Conservation (phyloP, 257 asterid genomes). For the Coffea canephora region DNA sequence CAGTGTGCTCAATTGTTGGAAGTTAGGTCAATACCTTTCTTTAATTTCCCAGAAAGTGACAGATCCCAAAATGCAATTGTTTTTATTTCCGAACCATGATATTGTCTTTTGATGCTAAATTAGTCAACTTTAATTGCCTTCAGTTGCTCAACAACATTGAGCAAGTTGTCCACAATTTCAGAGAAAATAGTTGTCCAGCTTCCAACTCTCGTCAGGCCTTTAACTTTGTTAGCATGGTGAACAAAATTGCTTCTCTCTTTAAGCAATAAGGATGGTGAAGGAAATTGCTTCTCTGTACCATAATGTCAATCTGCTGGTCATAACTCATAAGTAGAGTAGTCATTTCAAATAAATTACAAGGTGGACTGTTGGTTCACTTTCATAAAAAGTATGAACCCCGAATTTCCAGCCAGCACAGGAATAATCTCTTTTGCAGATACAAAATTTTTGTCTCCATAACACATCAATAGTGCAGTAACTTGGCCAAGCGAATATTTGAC, state of each 20-base stretch:
- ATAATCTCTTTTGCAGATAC: neutral
- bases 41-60: neutral
- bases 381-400: neutral
- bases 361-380: neutral
- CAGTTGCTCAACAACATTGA: neutral
- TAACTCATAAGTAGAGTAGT: neutral
- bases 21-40: neutral
- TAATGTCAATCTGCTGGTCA: neutral
- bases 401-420: neutral
- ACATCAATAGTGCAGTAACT: conserved; percentile 34
- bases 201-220: neutral
- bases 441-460: neutral
- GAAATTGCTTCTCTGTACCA: neutral
- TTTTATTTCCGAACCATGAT: neutral
- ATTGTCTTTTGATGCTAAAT: conserved; percentile 1
- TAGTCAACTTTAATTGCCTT: neutral
- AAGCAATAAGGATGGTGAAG: conserved; percentile 3
- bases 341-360: neutral
- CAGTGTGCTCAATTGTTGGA: neutral
- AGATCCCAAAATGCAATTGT: neutral
- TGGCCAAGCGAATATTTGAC: conserved; percentile 46
- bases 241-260: neutral
- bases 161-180: neutral
- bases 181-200: neutral
- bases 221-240: neutral